phyloP scores from a whole-genome alignment of 352 stramenopile species.

The Peronospora tabacina region DNA sequence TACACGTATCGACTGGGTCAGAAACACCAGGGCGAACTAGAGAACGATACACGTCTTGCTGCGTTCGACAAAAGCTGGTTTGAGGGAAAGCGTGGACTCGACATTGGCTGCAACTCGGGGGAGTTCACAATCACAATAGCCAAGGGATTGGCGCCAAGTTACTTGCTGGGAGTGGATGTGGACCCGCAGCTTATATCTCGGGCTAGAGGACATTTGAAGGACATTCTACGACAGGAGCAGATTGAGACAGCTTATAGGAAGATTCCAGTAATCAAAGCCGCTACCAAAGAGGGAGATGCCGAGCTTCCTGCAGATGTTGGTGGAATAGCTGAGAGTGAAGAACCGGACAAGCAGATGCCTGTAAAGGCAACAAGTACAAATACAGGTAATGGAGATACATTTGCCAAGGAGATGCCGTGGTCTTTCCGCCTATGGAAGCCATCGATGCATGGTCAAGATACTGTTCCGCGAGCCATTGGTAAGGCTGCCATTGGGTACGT shows the following conservation, averaged over 20 bases:
- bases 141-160: slow-evolving; percentile 42
- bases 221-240: slow-evolving; percentile 50
- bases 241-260: slow-evolving; percentile 48
- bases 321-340: neutral
- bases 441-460: slow-evolving; percentile 23
- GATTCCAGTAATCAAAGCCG: slow-evolving; percentile 24
- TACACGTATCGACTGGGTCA: slow-evolving; percentile 70
- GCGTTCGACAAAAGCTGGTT: slow-evolving; percentile 67
- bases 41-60: slow-evolving; percentile 51
- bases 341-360: neutral
- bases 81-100: slow-evolving; percentile 45
- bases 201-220: slow-evolving; percentile 53
- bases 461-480: slow-evolving; percentile 37
- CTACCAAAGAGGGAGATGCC: neutral
- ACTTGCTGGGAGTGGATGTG: slow-evolving; percentile 65
- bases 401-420: slow-evolving; percentile 45
- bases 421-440: slow-evolving; percentile 69
- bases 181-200: slow-evolving; percentile 56
- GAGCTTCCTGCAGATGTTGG: slow-evolving; percentile 5
- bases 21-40: slow-evolving; percentile 37
- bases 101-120: slow-evolving; percentile 80
- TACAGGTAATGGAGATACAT: slow-evolving; percentile 15
- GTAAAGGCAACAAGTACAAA: slow-evolving; percentile 4
- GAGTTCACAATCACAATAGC: slow-evolving; percentile 69
- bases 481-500: slow-evolving; percentile 48